Base-by-base conservation (phyloP, 306 rosid genomes). In the Cicer cuneatum region DNA sequence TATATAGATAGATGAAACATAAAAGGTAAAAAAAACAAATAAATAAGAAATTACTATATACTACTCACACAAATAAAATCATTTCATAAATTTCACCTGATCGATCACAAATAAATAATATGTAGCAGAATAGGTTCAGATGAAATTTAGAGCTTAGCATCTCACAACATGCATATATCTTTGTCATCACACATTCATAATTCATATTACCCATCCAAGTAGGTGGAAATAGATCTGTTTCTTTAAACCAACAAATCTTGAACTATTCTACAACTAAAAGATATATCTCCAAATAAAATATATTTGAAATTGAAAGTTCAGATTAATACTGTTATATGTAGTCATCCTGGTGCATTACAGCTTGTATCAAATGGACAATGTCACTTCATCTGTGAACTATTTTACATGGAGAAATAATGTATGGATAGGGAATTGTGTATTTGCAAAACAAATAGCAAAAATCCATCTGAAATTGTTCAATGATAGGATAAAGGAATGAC, bases 291-390 rank as follows among this genome's bases (percentile, higher is more conserved):
- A 54, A 69, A 48, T 62, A 19, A 38, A 69, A 18, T 47, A 13
- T 64, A 75, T 76, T 18, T 64, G 59, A 33, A 71, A 39, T 21
- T 64, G 58, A 29, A 70, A 37, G 21, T 11, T 64, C 69, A 67
- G 52, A 49, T 70, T 40, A 66, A 66, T 15, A 54, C 42, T 39
- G 19, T 51, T 29, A 24, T 10, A 62, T 33, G 40, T 8, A 53
- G 7, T 18, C 73, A 53, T 47, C 43, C 47, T 35, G 38, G 54
- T 46, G 68, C 73, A 64, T 54, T 18, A 51, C 47, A 63, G 69
- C 37, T 14, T 7, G 9, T 16, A 64, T 53, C 12, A 48, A 72
- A 72, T 56, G 15, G 39, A 41, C 67, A 57, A 10, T 60, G 69
- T 48, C 72, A 61, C 69, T 74, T 61, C 46, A 62, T 38, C 12